Base-by-base conservation (phyloP, 75 land plant genomes). In the Pseudotsuga menziesii region DNA sequence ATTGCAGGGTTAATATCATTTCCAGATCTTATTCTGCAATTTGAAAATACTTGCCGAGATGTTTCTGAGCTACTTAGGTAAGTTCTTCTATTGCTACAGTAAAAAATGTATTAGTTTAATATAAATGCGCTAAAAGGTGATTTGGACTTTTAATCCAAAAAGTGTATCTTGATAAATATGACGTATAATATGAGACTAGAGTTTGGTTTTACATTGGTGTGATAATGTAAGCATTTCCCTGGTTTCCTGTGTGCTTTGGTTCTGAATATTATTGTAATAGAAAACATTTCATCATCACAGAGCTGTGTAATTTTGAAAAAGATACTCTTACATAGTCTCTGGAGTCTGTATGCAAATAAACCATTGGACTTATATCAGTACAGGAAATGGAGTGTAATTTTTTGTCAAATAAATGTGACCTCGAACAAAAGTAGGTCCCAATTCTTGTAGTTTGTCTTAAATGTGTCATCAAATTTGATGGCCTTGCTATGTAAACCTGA, bases 1-100 rank as follows among this genome's bases (percentile, higher is more conserved):
- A 58, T 58, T 58, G 72, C 85, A 93, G 96, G 92, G 16, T 80
- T 87, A 56, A 80, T 89, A 77, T 59, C 94, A 19, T 82, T 94
- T 57, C 85, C 92, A 69, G 97, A 91, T 66, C 88, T 96, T 41
- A 93, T 96, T 79, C 80, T 85, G 61, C 88, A 80, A 32, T 94
- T 91, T 86, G 98, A 96, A 79, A 80, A 58, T 29, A 82, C 86
- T 8, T 94, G 97, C 80, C 88, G 93, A 16, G 80, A 84, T 64
- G 88, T 91, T 15, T 91, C 94, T 26, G 88, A 93, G 64, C 77
- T 85, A 55, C 81, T 91, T n/a, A 91, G 92, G 96, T 93, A 26
- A 63, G 77, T 58, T 13, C 27, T 27, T 13, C 27, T 27, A 63
- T 36, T 26, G 5, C 9, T 32, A 26, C 17, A 36, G 5, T 39